Evolutionary conservation across 2,329 filamentous ascomycete species (phyloP), one percentile per base, ranked within the genome.

Genomic region (Exophiala lecanii-corni): DNA sequence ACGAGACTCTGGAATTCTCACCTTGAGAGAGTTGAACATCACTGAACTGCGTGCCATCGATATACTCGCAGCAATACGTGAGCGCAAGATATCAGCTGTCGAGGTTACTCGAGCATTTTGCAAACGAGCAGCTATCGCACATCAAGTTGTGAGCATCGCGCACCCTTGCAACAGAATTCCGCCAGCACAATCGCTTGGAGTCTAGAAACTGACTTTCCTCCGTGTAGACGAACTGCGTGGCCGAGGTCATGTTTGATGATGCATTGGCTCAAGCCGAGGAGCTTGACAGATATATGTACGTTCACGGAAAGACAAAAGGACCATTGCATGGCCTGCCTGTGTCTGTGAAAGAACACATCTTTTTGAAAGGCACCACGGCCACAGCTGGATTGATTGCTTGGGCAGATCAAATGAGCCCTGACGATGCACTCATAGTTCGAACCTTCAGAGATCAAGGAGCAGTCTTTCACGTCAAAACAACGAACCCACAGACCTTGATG

Each of bases 241-340:
- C 70, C 0, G 75, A 79, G 41, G 68, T 72, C 13, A 66, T 76
- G 28, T 75, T 76, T 51, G 62, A 68, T 2, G 54, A 64, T 6
- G 76, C 76, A 1, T 32, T 78, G 1, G 41, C 62, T 9, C 64
- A 64, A 7, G 74, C 74, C 0, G 57, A 61, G n/a, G 54, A 65
- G 19, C 64, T 78, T 0, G 75, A 78, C 40, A 56, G 59, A 0
- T 63, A 74, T 47, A 42, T 66, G 19, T 35, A 47, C 10, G 55
- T 46, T 23, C 63, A 62, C 16, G 64, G 63, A 0, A 60, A 56
- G 35, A 63, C 71, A 1, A 56, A 74, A 2, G 79, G 79, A 0
- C 77, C 78, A 1, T 59, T 76, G 0, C 72, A 74, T 46, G 73
- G 72, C 15, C 58, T 81, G 2, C 77, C 76, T 0, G 74, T 73